Evolutionary conservation across 1,284 basidiomycete species (phyloP).

Genomic region (Austropuccinia psidii): DNA sequence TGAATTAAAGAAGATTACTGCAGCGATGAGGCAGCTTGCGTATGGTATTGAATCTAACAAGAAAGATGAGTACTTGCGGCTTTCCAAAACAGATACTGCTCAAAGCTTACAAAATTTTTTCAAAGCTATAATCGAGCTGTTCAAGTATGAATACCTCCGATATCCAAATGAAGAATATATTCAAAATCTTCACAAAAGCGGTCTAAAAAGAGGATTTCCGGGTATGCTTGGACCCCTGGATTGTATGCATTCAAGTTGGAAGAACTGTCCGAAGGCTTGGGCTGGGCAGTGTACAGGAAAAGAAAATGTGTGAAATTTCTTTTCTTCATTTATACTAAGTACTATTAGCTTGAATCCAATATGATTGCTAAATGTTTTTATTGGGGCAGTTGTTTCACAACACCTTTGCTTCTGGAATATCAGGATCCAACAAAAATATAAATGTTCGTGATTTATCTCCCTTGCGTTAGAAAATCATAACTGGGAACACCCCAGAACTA

Average conservation of each 20-base stretch:
- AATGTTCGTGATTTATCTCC: background rate
- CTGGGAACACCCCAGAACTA: background rate
- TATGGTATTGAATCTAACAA: background rate
- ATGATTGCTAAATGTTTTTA: background rate
- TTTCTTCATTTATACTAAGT: too few species aligned
- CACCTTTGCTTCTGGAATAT: background rate
- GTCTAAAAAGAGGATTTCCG: background rate
- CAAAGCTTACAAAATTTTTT: background rate
- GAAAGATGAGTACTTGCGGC: conserved; percentile 3
- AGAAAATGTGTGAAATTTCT: too few species aligned
- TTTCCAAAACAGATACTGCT: background rate
- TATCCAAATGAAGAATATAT: background rate
- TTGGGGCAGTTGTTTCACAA: background rate
- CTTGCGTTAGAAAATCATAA: background rate
- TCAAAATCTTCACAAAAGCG: background rate
- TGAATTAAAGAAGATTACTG: background rate
- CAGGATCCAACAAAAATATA: background rate
- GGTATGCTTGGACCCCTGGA: conserved; percentile 14
- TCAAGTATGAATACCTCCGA: background rate
- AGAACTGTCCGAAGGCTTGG: conserved; percentile 23
- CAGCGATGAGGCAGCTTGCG: background rate
- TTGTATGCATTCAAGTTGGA: conserved; percentile 16
- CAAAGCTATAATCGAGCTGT: background rate
- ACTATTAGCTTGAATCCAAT: too few species aligned
- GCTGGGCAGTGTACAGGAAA: conserved; percentile 9